A percentile compares a stretch with the other conserved stretches of the same genome.
These are phyloP conservation scores for Quercus robur DNA, from an alignment of 306 rosid genomes.

Conservation along the genomic window DNA sequence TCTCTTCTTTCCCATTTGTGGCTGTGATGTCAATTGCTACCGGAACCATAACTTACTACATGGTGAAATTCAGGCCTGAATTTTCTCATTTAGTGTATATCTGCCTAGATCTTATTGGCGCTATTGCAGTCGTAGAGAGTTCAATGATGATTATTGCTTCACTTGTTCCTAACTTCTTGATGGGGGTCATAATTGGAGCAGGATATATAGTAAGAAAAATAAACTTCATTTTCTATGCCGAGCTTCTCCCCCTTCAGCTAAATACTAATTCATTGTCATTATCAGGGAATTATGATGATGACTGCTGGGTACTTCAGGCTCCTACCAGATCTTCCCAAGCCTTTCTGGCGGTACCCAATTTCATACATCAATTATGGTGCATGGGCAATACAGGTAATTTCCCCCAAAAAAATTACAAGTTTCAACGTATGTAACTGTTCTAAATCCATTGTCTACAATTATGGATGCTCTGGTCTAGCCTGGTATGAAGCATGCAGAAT, in stretches of 20 bases:
- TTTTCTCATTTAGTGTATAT: slow-evolving; percentile 45
- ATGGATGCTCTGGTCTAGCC: too few relatives aligned
- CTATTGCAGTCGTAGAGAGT: slow-evolving; percentile 82
- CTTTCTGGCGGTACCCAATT: slow-evolving; percentile 83
- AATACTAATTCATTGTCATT: background rate
- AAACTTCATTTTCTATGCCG: background rate
- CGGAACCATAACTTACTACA: slow-evolving; percentile 56
- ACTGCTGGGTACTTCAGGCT: slow-evolving; percentile 75
- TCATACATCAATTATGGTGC: slow-evolving; percentile 81
- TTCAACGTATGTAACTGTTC: background rate
- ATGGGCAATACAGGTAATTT: slow-evolving; percentile 80
- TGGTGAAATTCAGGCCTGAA: slow-evolving; percentile 72
- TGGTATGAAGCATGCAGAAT: too few relatives aligned
- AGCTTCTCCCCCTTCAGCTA: slow-evolving; percentile 5
- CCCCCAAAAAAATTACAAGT: background rate
- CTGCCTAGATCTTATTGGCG: slow-evolving; percentile 54
- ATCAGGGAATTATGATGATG: slow-evolving; percentile 89
- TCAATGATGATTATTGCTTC: slow-evolving; percentile 92
- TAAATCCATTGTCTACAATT: too few relatives aligned
- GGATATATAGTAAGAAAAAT: slow-evolving; percentile 67
- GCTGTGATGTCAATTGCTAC: slow-evolving; percentile 67
- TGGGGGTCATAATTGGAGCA: slow-evolving; percentile 87
- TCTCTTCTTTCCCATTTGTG: slow-evolving; percentile 83
- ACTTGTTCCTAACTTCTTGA: slow-evolving; percentile 83
- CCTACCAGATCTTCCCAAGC: slow-evolving; percentile 66